Base-by-base conservation (phyloP, 1,139 yeast genomes). In the Eremothecium gossypii region DNA sequence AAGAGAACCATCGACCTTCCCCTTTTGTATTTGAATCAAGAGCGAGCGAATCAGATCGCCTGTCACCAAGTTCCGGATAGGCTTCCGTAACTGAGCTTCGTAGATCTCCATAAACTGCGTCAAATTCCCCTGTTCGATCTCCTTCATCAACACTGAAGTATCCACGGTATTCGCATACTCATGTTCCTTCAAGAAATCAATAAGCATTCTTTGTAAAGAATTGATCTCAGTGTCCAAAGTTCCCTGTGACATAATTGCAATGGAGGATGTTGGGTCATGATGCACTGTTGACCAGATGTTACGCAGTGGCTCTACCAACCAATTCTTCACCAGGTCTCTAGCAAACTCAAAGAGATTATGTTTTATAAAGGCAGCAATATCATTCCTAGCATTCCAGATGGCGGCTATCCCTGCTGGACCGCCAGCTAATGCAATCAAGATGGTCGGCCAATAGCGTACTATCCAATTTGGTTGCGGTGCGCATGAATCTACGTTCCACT, bases 1-100 rank as follows among this genome's bases (percentile, higher is more conserved):
- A 7, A 87, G 69, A 29, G 85, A 91, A 3, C 95, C 95, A 60
- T 91, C 98, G 10, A 91, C 96, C 64, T 91, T 91, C 10, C 95
- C 83, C 64, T 91, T 91, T 60, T 91, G 98, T 8, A 91, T 69
- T 62, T 91, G 97, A 46, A 91, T 89, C 53, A 91, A 65, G 38
- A 91, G 64, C 9, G 91, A 79, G 40, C 95, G 72, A 7, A 87
- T 65, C 49, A 91, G 70, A 41, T 79, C 75, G 2, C 97, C 98
- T 7, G 69, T 65, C 3, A 77, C 43, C 4, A 85, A 50, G 32
- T 82, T 79, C 45, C 69, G 72, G 41, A 87, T 61, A 0, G 97
- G 97, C 8, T 70, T 64, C 47, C 77, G 76, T 46, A 91, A 67
- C 53, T 87, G 93, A 29, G 67, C 58, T 56, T 91, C 97, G 60